These are phyloP conservation scores for Naumovozyma baii DNA, from an alignment of 805 yeast genomes.

Conservation along the genomic window DNA sequence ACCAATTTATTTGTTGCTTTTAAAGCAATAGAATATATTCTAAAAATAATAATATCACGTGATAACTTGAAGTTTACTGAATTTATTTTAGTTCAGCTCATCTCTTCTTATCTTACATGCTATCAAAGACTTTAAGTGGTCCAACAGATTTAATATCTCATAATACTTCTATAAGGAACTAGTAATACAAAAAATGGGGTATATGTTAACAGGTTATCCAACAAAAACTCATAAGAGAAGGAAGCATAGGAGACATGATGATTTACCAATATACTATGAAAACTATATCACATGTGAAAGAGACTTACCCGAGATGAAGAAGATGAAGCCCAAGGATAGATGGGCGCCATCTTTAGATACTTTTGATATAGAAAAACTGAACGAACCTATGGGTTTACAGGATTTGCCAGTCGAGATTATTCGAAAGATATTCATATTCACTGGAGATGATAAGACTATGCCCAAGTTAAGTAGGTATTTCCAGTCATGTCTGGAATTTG, in stretches of 20 bases:
- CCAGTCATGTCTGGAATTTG: neutral
- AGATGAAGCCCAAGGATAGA: neutral
- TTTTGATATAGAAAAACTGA: neutral
- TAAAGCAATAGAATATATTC: neutral
- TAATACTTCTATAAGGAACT: too few species aligned
- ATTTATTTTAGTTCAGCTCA: neutral
- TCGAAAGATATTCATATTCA: neutral
- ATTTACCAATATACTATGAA: neutral
- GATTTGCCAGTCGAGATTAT: neutral
- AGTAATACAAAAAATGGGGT: neutral
- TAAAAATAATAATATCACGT: neutral
- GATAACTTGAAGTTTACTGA: neutral
- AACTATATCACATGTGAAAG: neutral
- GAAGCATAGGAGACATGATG: neutral
- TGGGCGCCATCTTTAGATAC: neutral
- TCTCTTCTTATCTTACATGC: neutral
- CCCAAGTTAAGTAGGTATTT: neutral
- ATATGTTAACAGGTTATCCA: neutral
- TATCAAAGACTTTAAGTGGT: neutral
- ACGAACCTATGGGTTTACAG: neutral
- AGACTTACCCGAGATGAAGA: neutral
- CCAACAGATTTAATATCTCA: neutral
- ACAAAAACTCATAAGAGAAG: neutral
- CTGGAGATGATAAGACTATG: neutral
- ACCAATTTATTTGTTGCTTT: neutral